phyloP scores from a whole-genome alignment of 495 filamentous ascomycete species.

The Aspergillus incahuasiensis region DNA sequence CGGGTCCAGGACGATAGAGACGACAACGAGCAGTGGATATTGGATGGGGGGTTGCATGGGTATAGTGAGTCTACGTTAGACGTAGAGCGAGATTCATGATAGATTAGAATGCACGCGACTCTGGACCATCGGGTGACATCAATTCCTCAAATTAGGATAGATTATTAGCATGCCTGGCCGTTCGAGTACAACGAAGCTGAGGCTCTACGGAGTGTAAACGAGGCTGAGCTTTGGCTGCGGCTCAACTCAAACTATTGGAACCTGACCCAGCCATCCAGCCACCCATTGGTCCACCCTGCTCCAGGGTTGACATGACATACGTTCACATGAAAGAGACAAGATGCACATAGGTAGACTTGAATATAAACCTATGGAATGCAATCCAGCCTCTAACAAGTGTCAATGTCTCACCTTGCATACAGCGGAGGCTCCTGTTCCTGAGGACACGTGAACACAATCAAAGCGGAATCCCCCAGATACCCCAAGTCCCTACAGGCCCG shows the following conservation, averaged over 20 bases:
- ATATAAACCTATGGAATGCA: background rate
- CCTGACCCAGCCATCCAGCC: no score
- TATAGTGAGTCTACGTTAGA: constrained; percentile 7
- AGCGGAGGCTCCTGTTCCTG: background rate
- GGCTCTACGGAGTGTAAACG: no score
- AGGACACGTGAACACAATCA: background rate
- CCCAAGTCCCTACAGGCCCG: background rate
- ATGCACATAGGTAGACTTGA: background rate
- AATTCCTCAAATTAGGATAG: no score
- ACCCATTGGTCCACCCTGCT: no score
- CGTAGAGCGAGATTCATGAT: background rate
- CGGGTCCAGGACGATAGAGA: constrained; percentile 88
- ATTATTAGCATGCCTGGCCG: no score
- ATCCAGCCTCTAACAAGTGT: background rate
- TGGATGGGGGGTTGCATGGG: constrained; percentile 77
- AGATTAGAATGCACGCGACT: background rate
- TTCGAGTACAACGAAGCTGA: no score
- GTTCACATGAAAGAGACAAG: no score
- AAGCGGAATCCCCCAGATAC: background rate
- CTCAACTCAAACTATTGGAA: no score
- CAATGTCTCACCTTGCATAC: background rate
- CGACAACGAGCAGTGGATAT: constrained; percentile 87
- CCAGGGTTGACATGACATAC: no score
- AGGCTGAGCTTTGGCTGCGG: no score
- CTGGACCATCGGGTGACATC: no score